Base-by-base conservation (phyloP, 1,284 basidiomycete species). In the Austroboletus olivaceoglutinosus region DNA sequence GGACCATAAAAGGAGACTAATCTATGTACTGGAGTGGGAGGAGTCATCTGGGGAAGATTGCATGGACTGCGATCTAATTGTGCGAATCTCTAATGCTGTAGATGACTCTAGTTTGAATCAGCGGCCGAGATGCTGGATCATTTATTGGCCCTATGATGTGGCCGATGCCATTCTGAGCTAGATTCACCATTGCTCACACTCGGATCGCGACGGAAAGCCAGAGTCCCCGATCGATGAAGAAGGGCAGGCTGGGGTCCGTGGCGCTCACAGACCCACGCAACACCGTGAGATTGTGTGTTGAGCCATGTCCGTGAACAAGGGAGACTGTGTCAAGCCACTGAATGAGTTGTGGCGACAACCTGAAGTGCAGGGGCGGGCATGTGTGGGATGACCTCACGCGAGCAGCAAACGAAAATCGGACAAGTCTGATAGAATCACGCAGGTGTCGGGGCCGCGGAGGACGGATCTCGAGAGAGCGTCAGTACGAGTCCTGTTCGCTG, bases 321-420 rank as follows among this genome's bases (percentile, higher is more conserved):
- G 40, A 49, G 41, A 36, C 7, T 53, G 53, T 50, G 50, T 63
- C 61, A 63, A 64, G 63, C 63, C 65, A 57, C 61, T 22, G 61
- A 67, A 65, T 67, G 52, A 68, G 44, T 41, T 47, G 53, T 52
- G 50, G 50, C 44, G 40, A 22, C 15, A 41, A 37, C 45, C n/a
- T 62, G 22, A 39, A 18, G 3, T 31, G 25, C 29, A 43, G 43
- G 36, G 27, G 22, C 29, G 36, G 2, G 11, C 13, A 21, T 22
- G 36, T 38, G 36, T 38, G 36, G 19, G 36, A 38, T 4, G 12
- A 15, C 31, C 7, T 31, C 30, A 16, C 4, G 10, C 10, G 30
- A 13, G 30, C 11, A 25, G 23, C 4, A 25, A 25, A 25, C 23
- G 23, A 3, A 25, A 25, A 25, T 31, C 30, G 30, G 30, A 6